A percentile compares a stretch with the other conserved stretches of the same genome.
phyloP scores from a whole-genome alignment of 2,329 filamentous ascomycete genomes.

The Claviceps digitariae region DNA sequence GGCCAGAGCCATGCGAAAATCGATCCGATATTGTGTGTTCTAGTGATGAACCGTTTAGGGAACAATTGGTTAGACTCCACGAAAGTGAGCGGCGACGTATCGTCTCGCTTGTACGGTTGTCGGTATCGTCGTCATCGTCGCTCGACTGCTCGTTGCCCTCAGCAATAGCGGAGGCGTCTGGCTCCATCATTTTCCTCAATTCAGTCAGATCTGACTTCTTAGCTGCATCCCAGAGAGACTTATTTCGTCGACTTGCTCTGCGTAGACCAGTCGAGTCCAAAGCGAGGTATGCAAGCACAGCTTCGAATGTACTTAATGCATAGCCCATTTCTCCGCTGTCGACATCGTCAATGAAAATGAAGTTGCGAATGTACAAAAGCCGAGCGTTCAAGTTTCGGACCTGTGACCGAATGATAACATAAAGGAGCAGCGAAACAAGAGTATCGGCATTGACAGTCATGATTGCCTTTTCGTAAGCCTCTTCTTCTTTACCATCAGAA shows the following conservation, averaged over 20 bases:
- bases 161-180: conserved; percentile 36
- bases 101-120: conserved; percentile 33
- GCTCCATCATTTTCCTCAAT: conserved; percentile 69
- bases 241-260: conserved; percentile 75
- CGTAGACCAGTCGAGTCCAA: conserved; percentile 71
- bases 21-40: conserved; percentile 30
- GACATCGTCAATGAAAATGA: conserved; percentile 95
- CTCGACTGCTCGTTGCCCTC: conserved; percentile 29
- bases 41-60: conserved; percentile 29
- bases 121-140: conserved; percentile 34
- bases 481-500: conserved; percentile 13
- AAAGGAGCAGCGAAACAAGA: conserved; percentile 76
- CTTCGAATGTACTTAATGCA: conserved; percentile 89
- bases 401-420: conserved; percentile 85
- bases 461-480: conserved; percentile 37
- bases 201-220: conserved; percentile 63
- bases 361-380: conserved; percentile 89
- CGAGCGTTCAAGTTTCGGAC: conserved; percentile 78
- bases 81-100: conserved; percentile 32
- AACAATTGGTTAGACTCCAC: conserved; percentile 33
- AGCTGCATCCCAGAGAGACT: conserved; percentile 74
- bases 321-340: conserved; percentile 95
- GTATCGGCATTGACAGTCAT: conserved; percentile 72
- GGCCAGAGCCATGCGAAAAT: conserved; percentile 41
- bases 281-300: conserved; percentile 76